Conservation (phyloP, 2,329 filamentous ascomycete species). For the Escovopsis weberi region DNA sequence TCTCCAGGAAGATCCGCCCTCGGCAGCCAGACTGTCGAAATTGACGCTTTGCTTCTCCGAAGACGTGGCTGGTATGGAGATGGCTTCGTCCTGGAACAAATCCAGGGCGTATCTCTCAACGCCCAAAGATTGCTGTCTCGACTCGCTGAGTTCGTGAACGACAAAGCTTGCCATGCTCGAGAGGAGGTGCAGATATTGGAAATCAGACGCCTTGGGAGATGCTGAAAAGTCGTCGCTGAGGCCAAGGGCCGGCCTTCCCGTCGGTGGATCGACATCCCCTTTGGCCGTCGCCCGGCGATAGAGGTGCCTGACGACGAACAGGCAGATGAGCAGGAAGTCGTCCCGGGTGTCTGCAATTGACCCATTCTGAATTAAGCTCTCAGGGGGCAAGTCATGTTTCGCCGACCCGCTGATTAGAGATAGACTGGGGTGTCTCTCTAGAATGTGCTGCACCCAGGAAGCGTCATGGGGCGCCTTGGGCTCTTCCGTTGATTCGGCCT, state of each 20-base stretch:
- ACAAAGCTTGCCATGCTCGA: constrained; percentile 22
- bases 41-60: constrained; percentile 4
- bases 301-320: constrained; percentile 24
- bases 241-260: constrained; percentile 11
- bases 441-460: constrained; percentile 14
- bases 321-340: constrained; percentile 25
- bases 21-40: background rate
- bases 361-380: constrained; percentile 1
- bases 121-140: constrained; percentile 19
- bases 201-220: constrained; percentile 13
- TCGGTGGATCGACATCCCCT: constrained; percentile 9
- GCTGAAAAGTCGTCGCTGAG: constrained; percentile 19
- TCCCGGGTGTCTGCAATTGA: constrained; percentile 16
- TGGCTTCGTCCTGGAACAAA: constrained; percentile 22
- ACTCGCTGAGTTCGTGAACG: constrained; percentile 22
- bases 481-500: constrained; percentile 10
- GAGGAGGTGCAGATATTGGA: constrained; percentile 22
- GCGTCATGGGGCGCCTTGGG: constrained; percentile 6
- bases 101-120: constrained; percentile 20
- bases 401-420: constrained; percentile 6
- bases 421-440: constrained; percentile 16
- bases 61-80: constrained; percentile 7
- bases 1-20: constrained; percentile 12
- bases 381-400: background rate
- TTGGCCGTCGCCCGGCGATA: constrained; percentile 24